These are phyloP conservation scores for Elongisporangium undulatum DNA, from an alignment of 352 stramenopile genomes.

Conservation along the genomic window DNA sequence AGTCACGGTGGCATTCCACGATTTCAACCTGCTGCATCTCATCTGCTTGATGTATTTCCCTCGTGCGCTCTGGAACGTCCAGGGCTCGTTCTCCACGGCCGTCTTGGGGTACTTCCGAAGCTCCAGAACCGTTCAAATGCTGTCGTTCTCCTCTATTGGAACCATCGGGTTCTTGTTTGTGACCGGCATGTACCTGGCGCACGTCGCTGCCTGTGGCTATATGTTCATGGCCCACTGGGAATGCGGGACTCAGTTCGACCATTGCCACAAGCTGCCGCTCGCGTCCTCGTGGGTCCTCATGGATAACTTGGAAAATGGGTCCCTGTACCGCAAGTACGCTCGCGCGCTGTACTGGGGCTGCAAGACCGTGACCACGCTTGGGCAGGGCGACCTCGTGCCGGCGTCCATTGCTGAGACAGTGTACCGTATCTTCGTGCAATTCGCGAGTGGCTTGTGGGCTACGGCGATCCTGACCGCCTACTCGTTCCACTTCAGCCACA, in stretches of 20 bases:
- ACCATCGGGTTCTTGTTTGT: constrained; percentile 38
- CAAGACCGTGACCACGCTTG: constrained; percentile 69
- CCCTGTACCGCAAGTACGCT: constrained; percentile 40
- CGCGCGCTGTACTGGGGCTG: constrained; percentile 64
- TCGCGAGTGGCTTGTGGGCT: constrained; percentile 57
- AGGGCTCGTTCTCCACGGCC: constrained; percentile 13
- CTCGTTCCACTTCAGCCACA: constrained; percentile 68
- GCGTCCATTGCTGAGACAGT: constrained; percentile 45
- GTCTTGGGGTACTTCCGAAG: constrained; percentile 17
- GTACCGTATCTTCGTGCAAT: constrained; percentile 61
- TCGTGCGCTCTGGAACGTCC: constrained; percentile 11
- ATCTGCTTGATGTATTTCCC: constrained; percentile 23
- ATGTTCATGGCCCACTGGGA: constrained; percentile 53
- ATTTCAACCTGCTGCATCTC: constrained; percentile 46
- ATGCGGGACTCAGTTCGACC: constrained; percentile 30
- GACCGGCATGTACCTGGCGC: constrained; percentile 48
- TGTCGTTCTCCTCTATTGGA: constrained; percentile 45
- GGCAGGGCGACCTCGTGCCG: constrained; percentile 62
- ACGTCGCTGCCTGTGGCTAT: constrained; percentile 50
- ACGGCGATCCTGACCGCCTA: constrained; percentile 66
- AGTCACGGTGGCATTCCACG: constrained; percentile 12
- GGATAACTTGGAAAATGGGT: constrained; percentile 48
- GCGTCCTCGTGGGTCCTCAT: constrained; percentile 52
- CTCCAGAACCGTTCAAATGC: constrained; percentile 15
- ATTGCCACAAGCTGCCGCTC: constrained; percentile 21